Evolutionary conservation across 495 filamentous ascomycete species (phyloP), one percentile per base, ranked within the genome.

Genomic region (Cenococcum geophilum): DNA sequence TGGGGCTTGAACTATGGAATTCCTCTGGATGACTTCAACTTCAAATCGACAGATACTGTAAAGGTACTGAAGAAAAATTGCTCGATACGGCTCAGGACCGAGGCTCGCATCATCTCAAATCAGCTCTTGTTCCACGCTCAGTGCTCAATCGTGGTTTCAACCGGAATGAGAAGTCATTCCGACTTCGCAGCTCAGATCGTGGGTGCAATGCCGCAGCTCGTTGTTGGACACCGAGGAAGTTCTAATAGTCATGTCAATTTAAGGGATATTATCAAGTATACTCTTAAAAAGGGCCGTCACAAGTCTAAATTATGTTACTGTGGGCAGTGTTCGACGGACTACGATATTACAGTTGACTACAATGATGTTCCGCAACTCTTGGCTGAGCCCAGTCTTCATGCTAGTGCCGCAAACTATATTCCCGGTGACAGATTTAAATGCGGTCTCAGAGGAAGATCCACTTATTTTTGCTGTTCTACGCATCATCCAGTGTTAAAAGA

Each of bases 1-100:
- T 66, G 59, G 59, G 64, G 64, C 25, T 9, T 16, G 18, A 36
- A 55, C 6, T 66, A 55, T 43, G 64, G 64, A 1, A 66, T 66
- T 43, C 32, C 55, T 6, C 20, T 66, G 0, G 49, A 56, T 0
- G 55, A 25, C 9, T 57, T 66, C 27, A 11, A 35, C 14, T 66
- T 55, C 51, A 1, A 37, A 1, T n/a, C 18, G 21, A 16, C 9
- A 9, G 21, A 37, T 9, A 54, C 25, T 6, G 34, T 20, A 12
- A 62, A 50, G 18, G 6, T 59, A 1, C 18, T 45, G 6, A 55
- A 54, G 21, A 25, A 1, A 12, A 12, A 58, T 8, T 18, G 61
- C 6, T 14, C 23, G n/a, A 60, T 57, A 9, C 18, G 18, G 11
- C n/a, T 62, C 21, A 43, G 20, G 18, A 20, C 25, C 36, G 37